Base-by-base conservation (phyloP, 2,329 filamentous ascomycete genomes). In the Hymenoscyphus fraxineus region DNA sequence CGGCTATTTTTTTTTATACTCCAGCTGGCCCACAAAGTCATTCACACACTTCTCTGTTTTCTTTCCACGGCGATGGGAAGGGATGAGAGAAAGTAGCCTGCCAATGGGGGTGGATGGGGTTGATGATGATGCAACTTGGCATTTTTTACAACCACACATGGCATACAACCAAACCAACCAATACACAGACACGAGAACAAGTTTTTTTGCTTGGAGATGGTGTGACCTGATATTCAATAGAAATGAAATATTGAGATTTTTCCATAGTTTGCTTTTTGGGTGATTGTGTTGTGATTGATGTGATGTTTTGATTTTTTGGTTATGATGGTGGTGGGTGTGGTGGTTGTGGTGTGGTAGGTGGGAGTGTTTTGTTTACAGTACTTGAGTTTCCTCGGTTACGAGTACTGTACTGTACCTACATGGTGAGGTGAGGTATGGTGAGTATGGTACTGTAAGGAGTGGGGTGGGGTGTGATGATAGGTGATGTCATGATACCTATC, bases 241-340 rank as follows among this genome's bases (percentile, higher is more conserved):
- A 51, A 51, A 51, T 51, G 19, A 51, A 51, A 51, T 51, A 51
- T 51, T 51, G 44, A 51, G n/a, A 51, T 10, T 51, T 47, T 51
- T 51, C 44, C 44, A 51, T 12, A 51, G 2, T 44, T n/a, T 9
- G 7, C 41, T 44, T 44, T 44, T 44, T n/a, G 6, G 4, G 1
- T 35, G 35, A 4, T 35, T 35, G 35, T 35, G 35, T 35, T 35
- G 35, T 35, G 35, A 27, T 27, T 35, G 35, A 35, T 35, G 1
- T 10, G 35, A 35, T 35, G 35, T 27, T 27, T 27, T 27, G 22
- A 3, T 27, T 27, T 27, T 27, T 27, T 27, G 22, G 22, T 27
- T 27, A 27, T 27, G 22, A 27, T 27, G 22, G 22, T n/a, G n/a
- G n/a, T n/a, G n/a, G n/a, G n/a, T n/a, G n/a, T n/a, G n/a, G n/a